Base-by-base conservation (phyloP, 2,329 filamentous ascomycete species). In the Curvularia hawaiiensis region DNA sequence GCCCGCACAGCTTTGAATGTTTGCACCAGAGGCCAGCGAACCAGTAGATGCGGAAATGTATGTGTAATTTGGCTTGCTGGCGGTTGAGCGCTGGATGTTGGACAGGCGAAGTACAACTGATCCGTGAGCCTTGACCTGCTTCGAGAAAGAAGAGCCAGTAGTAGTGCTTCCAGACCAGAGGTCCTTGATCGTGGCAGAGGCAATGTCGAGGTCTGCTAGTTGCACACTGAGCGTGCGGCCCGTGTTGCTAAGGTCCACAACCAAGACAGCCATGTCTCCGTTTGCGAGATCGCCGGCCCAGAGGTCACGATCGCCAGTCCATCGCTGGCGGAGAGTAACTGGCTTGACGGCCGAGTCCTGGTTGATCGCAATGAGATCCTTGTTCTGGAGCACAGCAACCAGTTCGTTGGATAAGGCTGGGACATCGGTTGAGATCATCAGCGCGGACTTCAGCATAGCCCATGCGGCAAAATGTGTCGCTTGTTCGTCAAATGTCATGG, bases 381-480 rank as follows among this genome's bases (percentile, higher is more conserved):
- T 61, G 53, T 66, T 66, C n/a, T 66, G 64, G 14, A 66, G 51
- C 14, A 66, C 52, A 18, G 63, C 59, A 18, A 65, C 60, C 6
- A 60, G 20, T 2, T 57, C 54, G 6, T 52, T 43, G 0, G 64
- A 66, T 24, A 65, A 31, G 31, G 58, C 53, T 1, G 60, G 12
- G 2, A 66, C 51, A 14, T 66, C 60, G 9, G 64, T 65, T 1
- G 62, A 65, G 18, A 66, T 61, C 62, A 66, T 65, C 9, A 66
- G 60, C 24, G 62, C 64, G 9, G 64, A 65, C 49, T 65, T 66
- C 14, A 66, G 49, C 64, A 66, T 66, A 18, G 64, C 64, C 64
- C 64, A 66, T 3, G 58, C 56, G 3, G 64, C 64, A 4, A 66
- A 66, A 33, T 66, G 62, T 7, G 64, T 66, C n/a, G 64, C 60